phyloP scores from a whole-genome alignment of 139 green algal genomes.

The Coelastrella sp. region DNA sequence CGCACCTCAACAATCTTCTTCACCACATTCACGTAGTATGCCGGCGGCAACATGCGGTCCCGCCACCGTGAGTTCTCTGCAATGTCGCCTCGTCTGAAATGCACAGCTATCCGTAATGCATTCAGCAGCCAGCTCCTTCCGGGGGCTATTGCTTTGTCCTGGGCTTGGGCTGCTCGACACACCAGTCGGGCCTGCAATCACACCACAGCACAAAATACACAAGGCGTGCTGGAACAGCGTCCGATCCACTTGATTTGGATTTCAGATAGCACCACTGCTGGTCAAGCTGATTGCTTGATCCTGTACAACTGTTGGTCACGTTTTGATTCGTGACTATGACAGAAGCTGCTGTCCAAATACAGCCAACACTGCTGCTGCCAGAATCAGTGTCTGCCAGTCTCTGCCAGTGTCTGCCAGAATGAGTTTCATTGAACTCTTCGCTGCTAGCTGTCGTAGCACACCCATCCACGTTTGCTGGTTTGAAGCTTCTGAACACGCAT shows the following conservation, averaged over 20 bases:
- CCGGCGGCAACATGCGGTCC: not conserved
- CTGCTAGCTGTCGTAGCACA: not conserved
- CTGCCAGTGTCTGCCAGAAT: no score
- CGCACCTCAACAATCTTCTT: not conserved
- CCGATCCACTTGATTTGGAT: no score
- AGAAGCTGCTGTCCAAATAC: not conserved
- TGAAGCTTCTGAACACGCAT: no score
- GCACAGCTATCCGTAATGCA: constrained; percentile 2
- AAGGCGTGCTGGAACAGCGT: no score
- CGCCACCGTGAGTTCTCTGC: not conserved
- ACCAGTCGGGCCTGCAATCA: not conserved
- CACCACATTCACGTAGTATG: constrained; percentile 8
- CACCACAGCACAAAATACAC: not conserved
- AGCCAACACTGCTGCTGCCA: not conserved
- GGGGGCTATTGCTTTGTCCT: not conserved
- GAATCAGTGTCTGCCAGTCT: not conserved
- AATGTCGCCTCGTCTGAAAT: constrained; percentile 20
- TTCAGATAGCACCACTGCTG: no score
- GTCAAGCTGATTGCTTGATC: no score
- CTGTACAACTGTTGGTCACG: no score
- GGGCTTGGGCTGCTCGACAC: not conserved
- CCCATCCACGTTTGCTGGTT: no score
- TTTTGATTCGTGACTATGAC: no score
- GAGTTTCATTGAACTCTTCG: not conserved
- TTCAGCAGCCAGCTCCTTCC: constrained; percentile 33